Conservation (phyloP, 257 asterid genomes). For the Ajuga chamaepitys region DNA sequence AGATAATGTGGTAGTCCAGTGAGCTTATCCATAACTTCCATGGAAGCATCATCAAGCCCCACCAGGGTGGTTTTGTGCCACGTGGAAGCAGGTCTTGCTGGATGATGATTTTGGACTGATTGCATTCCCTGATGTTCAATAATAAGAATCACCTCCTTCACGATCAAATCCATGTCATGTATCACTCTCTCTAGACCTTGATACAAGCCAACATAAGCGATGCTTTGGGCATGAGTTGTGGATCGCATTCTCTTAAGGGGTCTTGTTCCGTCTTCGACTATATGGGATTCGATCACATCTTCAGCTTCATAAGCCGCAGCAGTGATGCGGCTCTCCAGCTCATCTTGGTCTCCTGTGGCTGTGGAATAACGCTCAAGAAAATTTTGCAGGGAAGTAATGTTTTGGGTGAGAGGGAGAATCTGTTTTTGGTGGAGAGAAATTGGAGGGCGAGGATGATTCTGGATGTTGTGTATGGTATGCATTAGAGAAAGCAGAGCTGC, state of each 20-base stretch:
- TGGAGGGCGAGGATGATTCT: background rate
- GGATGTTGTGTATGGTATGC: background rate
- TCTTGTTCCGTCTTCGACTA: background rate
- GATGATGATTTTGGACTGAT: too few species aligned
- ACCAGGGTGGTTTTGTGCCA: background rate
- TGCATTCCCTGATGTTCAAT: too few species aligned
- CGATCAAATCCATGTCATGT: background rate
- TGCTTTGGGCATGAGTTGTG: background rate
- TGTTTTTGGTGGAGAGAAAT: background rate
- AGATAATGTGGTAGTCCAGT: background rate
- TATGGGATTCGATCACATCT: background rate
- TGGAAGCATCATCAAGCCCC: background rate
- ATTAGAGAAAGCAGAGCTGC: background rate
- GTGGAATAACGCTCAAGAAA: background rate
- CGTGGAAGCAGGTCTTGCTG: background rate
- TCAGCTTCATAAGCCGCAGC: background rate
- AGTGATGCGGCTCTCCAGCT: background rate
- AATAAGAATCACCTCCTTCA: background rate
- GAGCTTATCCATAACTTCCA: background rate
- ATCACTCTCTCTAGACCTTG: background rate
- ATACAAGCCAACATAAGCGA: background rate
- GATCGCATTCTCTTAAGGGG: background rate
- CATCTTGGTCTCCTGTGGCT: background rate
- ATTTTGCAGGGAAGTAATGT: background rate
- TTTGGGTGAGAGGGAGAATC: background rate